Conservation (phyloP, 306 rosid genomes). For the Sicyos edulis region DNA sequence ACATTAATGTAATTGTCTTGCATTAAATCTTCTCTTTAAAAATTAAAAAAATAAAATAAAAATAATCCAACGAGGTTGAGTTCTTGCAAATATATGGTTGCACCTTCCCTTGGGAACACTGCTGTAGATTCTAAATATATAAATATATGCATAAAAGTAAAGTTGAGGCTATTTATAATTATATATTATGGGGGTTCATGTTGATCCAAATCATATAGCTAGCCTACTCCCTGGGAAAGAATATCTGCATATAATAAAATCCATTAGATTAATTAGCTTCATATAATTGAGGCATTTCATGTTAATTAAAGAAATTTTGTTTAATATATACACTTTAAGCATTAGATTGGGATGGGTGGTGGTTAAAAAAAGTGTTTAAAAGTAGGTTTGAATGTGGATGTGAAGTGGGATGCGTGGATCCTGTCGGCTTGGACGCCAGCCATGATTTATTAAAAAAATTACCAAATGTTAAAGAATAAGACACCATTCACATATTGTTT, state of each 20-base stretch:
- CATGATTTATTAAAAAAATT: neutral
- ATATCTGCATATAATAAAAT: neutral
- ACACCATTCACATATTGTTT: neutral
- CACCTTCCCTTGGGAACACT: neutral
- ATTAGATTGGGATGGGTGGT: neutral
- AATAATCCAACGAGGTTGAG: too few species aligned
- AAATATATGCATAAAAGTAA: neutral
- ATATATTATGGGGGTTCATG: neutral
- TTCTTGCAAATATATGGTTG: too few species aligned
- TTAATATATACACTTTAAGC: neutral
- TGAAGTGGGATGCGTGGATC: neutral
- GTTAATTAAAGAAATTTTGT: neutral
- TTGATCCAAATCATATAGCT: constrained; percentile 1
- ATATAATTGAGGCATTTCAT: constrained; percentile 12
- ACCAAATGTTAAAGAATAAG: neutral
- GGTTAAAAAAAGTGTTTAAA: neutral
- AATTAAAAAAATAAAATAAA: too few species aligned
- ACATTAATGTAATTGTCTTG: neutral
- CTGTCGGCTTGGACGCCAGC: constrained; percentile 6
- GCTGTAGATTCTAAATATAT: neutral
- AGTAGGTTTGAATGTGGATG: constrained; percentile 2
- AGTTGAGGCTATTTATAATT: neutral
- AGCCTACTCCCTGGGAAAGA: neutral
- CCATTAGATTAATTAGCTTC: neutral
- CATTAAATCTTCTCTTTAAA: neutral